These are phyloP conservation scores for Cystofilobasidium capitatum DNA, from an alignment of 768 basidiomycete species.

Conservation along the genomic window DNA sequence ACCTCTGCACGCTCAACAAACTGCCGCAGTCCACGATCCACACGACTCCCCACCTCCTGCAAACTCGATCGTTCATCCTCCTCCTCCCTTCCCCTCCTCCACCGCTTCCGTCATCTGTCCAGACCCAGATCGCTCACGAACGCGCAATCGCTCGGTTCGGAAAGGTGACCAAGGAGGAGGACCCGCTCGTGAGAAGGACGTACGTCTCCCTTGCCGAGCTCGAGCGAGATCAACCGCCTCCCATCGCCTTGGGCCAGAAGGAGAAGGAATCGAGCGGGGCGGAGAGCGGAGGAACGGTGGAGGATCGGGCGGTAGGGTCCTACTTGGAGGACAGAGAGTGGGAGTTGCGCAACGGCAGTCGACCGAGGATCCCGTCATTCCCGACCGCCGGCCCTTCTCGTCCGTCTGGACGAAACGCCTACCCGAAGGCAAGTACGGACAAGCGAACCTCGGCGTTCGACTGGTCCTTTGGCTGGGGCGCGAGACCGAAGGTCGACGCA, in stretches of 20 bases:
- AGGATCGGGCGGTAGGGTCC: slow-evolving; percentile 48
- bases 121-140: slow-evolving; percentile 36
- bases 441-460: not conserved
- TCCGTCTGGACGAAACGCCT: not conserved
- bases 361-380: slow-evolving; percentile 30
- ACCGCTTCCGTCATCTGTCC: slow-evolving; percentile 9
- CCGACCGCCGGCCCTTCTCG: not conserved
- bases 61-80: slow-evolving; percentile 31
- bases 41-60: slow-evolving; percentile 58
- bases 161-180: slow-evolving; percentile 58
- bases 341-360: slow-evolving; percentile 46
- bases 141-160: slow-evolving; percentile 56
- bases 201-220: slow-evolving; percentile 59
- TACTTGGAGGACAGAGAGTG: slow-evolving; percentile 65
- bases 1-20: slow-evolving; percentile 57
- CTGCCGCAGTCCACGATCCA: slow-evolving; percentile 56
- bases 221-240: slow-evolving; percentile 17
- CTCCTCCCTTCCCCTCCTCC: slow-evolving; percentile 28
- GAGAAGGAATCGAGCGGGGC: not conserved
- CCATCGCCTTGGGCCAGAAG: slow-evolving; percentile 26
- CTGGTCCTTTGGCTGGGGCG: not conserved
- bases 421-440: not conserved
- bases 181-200: slow-evolving; percentile 56
- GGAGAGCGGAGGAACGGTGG: slow-evolving; percentile 37
- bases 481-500: not conserved